phyloP scores from a whole-genome alignment of 495 filamentous ascomycete genomes.

The Lophiotrema nucula region DNA sequence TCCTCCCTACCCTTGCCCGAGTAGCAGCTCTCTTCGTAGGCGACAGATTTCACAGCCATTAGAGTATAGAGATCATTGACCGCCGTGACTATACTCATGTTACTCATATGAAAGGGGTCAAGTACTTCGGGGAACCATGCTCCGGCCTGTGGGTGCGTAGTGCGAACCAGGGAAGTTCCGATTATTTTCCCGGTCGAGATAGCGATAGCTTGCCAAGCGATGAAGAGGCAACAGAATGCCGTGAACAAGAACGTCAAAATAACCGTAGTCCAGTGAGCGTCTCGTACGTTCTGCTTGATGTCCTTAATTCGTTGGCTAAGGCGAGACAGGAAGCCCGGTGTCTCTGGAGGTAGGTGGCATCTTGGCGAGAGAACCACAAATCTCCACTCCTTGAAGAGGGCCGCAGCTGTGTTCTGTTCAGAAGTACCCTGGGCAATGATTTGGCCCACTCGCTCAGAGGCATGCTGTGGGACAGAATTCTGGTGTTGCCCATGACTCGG shows the following conservation, averaged over 20 bases:
- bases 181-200: neutral
- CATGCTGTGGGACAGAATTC: no score
- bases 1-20: neutral
- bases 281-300: neutral
- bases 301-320: no score
- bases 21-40: constrained; percentile 3
- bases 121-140: constrained; percentile 7
- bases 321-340: no score
- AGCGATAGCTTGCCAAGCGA: constrained; percentile 6
- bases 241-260: neutral
- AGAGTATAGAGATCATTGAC: neutral
- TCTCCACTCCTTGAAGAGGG: no score
- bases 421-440: neutral
- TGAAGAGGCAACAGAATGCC: no score
- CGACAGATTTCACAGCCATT: neutral
- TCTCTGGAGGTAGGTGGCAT: no score
- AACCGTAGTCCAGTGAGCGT: neutral
- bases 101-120: neutral
- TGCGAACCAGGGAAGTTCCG: neutral
- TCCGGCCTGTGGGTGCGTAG: neutral
- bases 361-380: no score
- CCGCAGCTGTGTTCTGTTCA: neutral
- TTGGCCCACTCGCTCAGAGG: no score
- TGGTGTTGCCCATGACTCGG: no score
- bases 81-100: neutral